Evolutionary conservation across 495 filamentous ascomycete species (phyloP).

Genomic region (Tuber microsphaerosporum): DNA sequence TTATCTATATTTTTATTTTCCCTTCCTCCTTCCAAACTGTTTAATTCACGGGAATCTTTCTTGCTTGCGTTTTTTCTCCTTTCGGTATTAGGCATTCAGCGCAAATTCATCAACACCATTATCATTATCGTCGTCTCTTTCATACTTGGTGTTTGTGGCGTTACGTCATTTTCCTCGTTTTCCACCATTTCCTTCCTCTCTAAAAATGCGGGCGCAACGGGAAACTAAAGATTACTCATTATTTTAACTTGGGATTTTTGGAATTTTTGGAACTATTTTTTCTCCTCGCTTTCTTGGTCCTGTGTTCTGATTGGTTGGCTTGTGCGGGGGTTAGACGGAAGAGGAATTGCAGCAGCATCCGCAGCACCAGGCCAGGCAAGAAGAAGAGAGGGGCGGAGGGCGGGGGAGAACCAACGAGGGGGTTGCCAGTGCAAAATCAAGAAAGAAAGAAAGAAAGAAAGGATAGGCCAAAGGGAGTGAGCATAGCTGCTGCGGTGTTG

Average conservation of each 20-base stretch:
- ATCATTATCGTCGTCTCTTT: background rate
- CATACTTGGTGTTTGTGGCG: background rate
- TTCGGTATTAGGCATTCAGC: background rate
- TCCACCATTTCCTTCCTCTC: background rate
- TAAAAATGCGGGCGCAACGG: slow-evolving; percentile 4
- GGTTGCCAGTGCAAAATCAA: slow-evolving; percentile 9
- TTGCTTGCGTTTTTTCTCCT: background rate
- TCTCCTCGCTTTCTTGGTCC: slow-evolving; percentile 15
- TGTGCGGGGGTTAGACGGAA: background rate
- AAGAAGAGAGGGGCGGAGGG: slow-evolving; percentile 6
- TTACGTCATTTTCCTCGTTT: slow-evolving; percentile 6
- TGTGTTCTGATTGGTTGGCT: background rate
- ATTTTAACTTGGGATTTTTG: slow-evolving; percentile 2
- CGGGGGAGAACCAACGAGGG: slow-evolving; percentile 8
- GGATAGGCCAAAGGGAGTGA: slow-evolving; percentile 5
- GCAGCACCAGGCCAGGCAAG: slow-evolving; percentile 4
- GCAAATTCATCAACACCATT: background rate
- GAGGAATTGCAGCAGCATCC: background rate
- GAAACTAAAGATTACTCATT: slow-evolving; percentile 6
- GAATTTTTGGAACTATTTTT: slow-evolving; percentile 3
- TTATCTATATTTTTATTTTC: background rate
- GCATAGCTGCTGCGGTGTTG: slow-evolving; percentile 4
- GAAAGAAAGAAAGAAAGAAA: slow-evolving; percentile 8
- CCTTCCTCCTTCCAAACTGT: background rate
- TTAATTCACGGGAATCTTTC: background rate